These are phyloP conservation scores for Decorospora gaudefroyi DNA, from an alignment of 2,329 filamentous ascomycete species.

Conservation along the genomic window DNA sequence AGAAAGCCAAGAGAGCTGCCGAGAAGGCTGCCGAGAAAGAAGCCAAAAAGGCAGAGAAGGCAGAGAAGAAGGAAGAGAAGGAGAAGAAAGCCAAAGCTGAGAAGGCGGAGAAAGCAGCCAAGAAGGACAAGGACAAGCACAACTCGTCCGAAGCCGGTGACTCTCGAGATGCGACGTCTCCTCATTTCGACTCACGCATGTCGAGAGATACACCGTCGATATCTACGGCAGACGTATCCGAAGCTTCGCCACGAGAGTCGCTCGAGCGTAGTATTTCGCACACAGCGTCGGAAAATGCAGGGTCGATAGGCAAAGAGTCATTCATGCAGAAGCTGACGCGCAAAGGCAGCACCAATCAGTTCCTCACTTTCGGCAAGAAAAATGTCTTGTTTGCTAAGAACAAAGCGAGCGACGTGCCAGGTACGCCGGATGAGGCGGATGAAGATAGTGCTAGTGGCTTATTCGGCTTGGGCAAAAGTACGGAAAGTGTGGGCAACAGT, in stretches of 20 bases:
- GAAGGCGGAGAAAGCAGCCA: slow-evolving; percentile 39
- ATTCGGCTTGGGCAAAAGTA: slow-evolving; percentile 32
- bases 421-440: slow-evolving; percentile 48
- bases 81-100: slow-evolving; percentile 47
- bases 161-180: slow-evolving; percentile 34
- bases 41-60: slow-evolving; percentile 39
- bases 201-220: slow-evolving; percentile 52
- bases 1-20: slow-evolving; percentile 39
- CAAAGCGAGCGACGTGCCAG: slow-evolving; percentile 39
- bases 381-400: slow-evolving; percentile 39
- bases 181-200: slow-evolving; percentile 40
- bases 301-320: slow-evolving; percentile 50
- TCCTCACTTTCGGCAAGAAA: slow-evolving; percentile 50
- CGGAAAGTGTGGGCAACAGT: slow-evolving; percentile 41
- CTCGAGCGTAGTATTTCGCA: slow-evolving; percentile 49
- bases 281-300: slow-evolving; percentile 41
- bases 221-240: slow-evolving; percentile 45
- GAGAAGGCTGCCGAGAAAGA: slow-evolving; percentile 48
- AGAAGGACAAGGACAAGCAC: slow-evolving; percentile 43
- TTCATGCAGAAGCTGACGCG: slow-evolving; percentile 57
- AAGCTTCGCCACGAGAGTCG: slow-evolving; percentile 47
- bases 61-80: slow-evolving; percentile 44
- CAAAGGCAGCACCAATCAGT: slow-evolving; percentile 54
- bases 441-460: slow-evolving; percentile 38
- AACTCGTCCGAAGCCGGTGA: slow-evolving; percentile 31